A percentile compares a stretch with the other conserved stretches of the same genome.
phyloP scores from a whole-genome alignment of 495 filamentous ascomycete genomes.

The Usnea hakonensis region DNA sequence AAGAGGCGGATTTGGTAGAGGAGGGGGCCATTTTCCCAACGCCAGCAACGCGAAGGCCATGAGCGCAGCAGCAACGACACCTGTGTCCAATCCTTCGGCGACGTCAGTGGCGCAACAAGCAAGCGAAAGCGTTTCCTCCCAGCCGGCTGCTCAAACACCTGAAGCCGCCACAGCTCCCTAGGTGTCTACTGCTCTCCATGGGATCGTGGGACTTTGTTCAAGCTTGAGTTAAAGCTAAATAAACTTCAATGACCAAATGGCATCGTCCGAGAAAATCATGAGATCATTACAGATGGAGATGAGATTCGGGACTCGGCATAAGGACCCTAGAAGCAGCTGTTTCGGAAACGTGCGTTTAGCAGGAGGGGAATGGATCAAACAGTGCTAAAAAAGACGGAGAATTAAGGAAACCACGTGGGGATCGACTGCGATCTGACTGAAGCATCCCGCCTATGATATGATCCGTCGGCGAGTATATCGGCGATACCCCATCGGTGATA shows the following conservation, averaged over 20 bases:
- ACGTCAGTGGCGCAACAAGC: neutral
- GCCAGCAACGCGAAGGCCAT: constrained; percentile 3
- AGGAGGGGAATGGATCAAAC: neutral
- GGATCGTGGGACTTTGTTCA: neutral
- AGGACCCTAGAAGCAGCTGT: neutral
- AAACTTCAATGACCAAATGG: neutral
- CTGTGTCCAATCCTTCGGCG: neutral
- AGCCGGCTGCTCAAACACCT: constrained; percentile 2
- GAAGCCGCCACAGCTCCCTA: neutral
- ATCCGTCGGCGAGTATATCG: neutral
- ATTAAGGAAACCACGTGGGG: neutral
- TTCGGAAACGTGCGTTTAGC: neutral
- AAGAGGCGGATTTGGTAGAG: constrained; percentile 20
- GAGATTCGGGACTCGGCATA: neutral
- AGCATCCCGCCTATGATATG: neutral
- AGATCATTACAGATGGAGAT: neutral
- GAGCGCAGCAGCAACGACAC: neutral
- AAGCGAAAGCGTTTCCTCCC: neutral
- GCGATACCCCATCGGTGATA: neutral
- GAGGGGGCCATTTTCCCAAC: constrained; percentile 1
- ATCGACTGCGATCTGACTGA: neutral
- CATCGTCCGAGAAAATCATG: neutral
- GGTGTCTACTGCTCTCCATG: neutral
- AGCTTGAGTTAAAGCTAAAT: neutral
- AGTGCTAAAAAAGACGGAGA: neutral